phyloP scores from a whole-genome alignment of 148 eudicot species.

The Arctostaphylos glauca region DNA sequence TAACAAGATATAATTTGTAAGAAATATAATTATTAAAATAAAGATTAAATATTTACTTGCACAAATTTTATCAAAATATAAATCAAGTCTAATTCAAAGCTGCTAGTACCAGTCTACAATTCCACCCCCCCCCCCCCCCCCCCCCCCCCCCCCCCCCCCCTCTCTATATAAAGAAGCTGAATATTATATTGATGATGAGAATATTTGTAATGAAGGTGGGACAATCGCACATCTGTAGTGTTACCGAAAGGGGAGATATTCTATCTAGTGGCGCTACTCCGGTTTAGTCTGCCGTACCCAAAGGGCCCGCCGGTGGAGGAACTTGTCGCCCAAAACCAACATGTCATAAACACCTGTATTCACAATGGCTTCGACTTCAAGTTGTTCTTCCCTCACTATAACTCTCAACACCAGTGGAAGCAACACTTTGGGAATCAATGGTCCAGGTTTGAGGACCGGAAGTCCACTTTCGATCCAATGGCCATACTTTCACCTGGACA shows the following conservation, averaged over 20 bases:
- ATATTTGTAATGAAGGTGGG: slow-evolving; percentile 52
- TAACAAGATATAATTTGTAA: too few relatives aligned
- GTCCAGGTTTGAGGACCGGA: slow-evolving; percentile 61
- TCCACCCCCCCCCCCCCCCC: too few relatives aligned
- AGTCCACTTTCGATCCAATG: slow-evolving; percentile 65
- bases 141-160: too few relatives aligned
- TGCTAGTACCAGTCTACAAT: too few relatives aligned
- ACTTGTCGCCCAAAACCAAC: slow-evolving; percentile 54
- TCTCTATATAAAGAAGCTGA: too few relatives aligned
- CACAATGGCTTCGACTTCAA: slow-evolving; percentile 58
- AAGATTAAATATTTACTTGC: too few relatives aligned
- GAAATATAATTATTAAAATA: too few relatives aligned
- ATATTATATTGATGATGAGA: too few relatives aligned
- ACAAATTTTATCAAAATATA: too few relatives aligned
- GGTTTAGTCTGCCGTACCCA: slow-evolving; percentile 53
- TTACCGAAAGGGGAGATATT: slow-evolving; percentile 73
- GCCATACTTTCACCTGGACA: slow-evolving; percentile 94
- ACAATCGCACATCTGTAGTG: slow-evolving; percentile 60
- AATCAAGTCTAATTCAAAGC: too few relatives aligned
- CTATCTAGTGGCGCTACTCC: slow-evolving; percentile 77
- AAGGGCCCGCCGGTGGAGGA: slow-evolving; percentile 47
- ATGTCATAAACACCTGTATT: slow-evolving; percentile 49
- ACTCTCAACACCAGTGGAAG: slow-evolving; percentile 62
- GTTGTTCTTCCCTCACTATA: slow-evolving; percentile 77
- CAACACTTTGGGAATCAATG: slow-evolving; percentile 72